Evolutionary conservation across 352 stramenopile genomes (phyloP).

Genomic region (Phytopythium delawarense): DNA sequence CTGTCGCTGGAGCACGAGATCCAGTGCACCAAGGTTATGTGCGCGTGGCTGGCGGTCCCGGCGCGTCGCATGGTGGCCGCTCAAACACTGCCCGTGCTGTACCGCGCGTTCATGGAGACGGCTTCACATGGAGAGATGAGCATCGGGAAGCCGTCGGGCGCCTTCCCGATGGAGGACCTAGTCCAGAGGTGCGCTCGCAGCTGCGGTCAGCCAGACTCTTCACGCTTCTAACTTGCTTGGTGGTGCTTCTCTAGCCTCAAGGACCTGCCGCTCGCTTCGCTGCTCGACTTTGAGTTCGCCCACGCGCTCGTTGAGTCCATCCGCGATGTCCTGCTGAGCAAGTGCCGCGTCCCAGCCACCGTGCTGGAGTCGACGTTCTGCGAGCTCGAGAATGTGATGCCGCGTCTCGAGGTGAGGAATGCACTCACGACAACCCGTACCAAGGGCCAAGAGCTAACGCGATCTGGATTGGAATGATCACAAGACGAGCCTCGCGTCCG

Average conservation of each 20-base stretch:
- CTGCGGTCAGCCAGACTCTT: not conserved
- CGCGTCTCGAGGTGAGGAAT: constrained; percentile 45
- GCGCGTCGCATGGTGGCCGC: constrained; percentile 28
- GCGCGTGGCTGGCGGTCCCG: constrained; percentile 29
- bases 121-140: constrained; percentile 10
- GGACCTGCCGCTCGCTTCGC: constrained; percentile 20
- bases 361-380: constrained; percentile 32
- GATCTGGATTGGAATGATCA: not conserved
- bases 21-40: constrained; percentile 36
- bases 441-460: not conserved
- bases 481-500: constrained; percentile 9
- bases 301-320: constrained; percentile 48
- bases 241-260: constrained; percentile 27
- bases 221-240: not conserved
- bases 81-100: constrained; percentile 33
- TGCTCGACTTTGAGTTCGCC: constrained; percentile 56
- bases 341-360: constrained; percentile 20
- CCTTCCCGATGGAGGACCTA: constrained; percentile 23
- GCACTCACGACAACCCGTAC: not conserved
- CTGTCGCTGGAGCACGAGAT: constrained; percentile 23
- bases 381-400: constrained; percentile 42
- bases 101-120: constrained; percentile 23
- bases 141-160: constrained; percentile 17
- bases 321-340: constrained; percentile 43
- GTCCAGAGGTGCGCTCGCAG: constrained; percentile 22